Evolutionary conservation across 768 basidiomycete genomes (phyloP), one percentile per base, ranked within the genome.

Genomic region (Lactifluus piperatus): DNA sequence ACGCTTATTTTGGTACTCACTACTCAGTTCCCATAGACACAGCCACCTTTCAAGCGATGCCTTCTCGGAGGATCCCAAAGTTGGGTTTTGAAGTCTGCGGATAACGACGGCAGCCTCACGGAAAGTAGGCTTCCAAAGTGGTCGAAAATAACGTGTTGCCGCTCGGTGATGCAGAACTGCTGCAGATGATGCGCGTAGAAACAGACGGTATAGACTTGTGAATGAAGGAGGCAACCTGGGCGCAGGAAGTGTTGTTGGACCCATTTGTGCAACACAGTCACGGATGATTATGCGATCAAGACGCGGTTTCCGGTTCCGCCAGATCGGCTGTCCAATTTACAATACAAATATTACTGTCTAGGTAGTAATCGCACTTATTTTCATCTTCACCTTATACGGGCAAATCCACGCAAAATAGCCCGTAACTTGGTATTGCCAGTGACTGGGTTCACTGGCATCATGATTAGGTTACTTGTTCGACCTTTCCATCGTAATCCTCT

Each of bases 121-220:
- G 43, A 65, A 65, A 2, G 56, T 44, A 24, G 62, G 58, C 5
- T 45, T 55, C 62, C 62, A 65, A 20, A 65, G 50, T 8, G 30
- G 24, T 43, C 57, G 57, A 29, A 63, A 22, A 26, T 59, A 5
- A 10, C 58, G 58, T 24, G 37, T 63, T 18, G 54, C 64, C 11
- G 22, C 29, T 26, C 20, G 32, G n/a, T 65, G 62, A 54, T 65
- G 55, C 8, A 65, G 27, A 16, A 65, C 64, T 10, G 64, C 30
- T 7, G 55, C 58, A 14, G 64, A 63, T 6, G 56, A 54, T 2
- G 64, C 43, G 20, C 64, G 62, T 18, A 65, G 30, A 18, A 65
- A 49, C 5, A 65, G 46, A 14, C 64, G 54, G 44, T 65, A 65
- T 44, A 56, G 3, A 36, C 62, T 63, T 24, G 48, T 63, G 51